Evolutionary conservation across 495 filamentous ascomycete species (phyloP).

Genomic region (Staphylotrichum longicolle): DNA sequence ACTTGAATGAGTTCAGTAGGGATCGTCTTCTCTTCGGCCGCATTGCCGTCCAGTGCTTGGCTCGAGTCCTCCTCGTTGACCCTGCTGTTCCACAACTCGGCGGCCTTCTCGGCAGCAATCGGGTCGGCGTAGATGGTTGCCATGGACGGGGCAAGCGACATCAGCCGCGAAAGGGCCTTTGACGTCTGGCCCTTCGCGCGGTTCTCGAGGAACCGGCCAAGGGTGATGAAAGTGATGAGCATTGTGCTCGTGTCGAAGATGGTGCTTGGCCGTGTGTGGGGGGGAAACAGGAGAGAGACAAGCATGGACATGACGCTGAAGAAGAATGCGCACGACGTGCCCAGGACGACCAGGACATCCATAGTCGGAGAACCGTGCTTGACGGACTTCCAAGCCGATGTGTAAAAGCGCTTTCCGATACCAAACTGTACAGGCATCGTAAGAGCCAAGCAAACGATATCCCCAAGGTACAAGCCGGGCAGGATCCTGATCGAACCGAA

Average conservation of each 20-base stretch:
- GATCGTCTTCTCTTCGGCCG: constrained; percentile 76
- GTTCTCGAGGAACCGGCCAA: constrained; percentile 92
- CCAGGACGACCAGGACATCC: constrained; percentile 93
- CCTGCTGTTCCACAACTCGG: constrained; percentile 67
- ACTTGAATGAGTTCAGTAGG: constrained; percentile 95
- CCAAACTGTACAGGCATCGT: constrained; percentile 96
- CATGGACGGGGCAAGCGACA: constrained; percentile 95
- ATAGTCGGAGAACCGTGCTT: constrained; percentile 90
- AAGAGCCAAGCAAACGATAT: constrained; percentile 74
- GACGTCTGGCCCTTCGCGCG: constrained; percentile 95
- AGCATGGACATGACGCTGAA: constrained; percentile 90
- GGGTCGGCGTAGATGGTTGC: constrained; percentile 97
- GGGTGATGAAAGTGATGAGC: constrained; percentile 93
- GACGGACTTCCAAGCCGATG: constrained; percentile 84
- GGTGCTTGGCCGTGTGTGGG: constrained; percentile 75
- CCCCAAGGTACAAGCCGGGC: constrained; percentile 82
- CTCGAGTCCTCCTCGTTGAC: constrained; percentile 43
- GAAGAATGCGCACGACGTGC: constrained; percentile 96
- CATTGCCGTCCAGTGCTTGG: constrained; percentile 49
- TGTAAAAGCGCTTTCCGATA: constrained; percentile 89
- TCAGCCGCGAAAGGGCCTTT: constrained; percentile 87
- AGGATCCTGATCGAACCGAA: constrained; percentile 64
- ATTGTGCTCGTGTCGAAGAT: constrained; percentile 98
- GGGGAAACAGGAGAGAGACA: constrained; percentile 65
- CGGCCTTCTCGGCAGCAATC: constrained; percentile 86